phyloP scores from a whole-genome alignment of 495 filamentous ascomycete genomes.

The Xylaria telfairii region DNA sequence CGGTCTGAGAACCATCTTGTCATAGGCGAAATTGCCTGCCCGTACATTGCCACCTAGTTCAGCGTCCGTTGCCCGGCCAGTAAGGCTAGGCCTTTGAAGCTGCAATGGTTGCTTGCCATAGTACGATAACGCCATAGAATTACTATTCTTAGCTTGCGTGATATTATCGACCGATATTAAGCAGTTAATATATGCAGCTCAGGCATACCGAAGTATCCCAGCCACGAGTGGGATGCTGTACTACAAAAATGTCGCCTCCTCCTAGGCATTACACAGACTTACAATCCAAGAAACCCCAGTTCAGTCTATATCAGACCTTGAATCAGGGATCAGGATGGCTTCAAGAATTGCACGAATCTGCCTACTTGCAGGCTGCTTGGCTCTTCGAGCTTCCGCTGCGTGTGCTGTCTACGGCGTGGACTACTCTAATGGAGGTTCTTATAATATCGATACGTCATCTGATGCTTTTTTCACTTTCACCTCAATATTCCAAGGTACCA shows the following conservation, averaged over 20 bases:
- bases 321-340: conserved; percentile 26
- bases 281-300: background rate
- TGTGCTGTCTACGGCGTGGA: conserved; percentile 52
- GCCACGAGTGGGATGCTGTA: background rate
- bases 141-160: conserved; percentile 12
- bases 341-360: conserved; percentile 20
- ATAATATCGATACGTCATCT: conserved; percentile 49
- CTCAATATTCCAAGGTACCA: conserved; percentile 49
- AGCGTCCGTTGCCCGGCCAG: background rate
- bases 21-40: conserved; percentile 3
- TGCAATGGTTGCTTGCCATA: conserved; percentile 13
- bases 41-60: background rate
- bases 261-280: background rate
- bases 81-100: background rate
- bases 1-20: background rate
- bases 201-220: background rate
- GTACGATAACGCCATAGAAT: background rate
- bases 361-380: conserved; percentile 32
- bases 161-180: conserved; percentile 8
- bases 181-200: background rate
- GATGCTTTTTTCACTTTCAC: conserved; percentile 51
- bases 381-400: conserved; percentile 38
- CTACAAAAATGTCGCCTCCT: conserved; percentile 1
- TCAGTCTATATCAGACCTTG: background rate
- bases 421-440: conserved; percentile 49